phyloP scores from a whole-genome alignment of 2,329 filamentous ascomycete genomes.

The Cladosporium oxysporum region DNA sequence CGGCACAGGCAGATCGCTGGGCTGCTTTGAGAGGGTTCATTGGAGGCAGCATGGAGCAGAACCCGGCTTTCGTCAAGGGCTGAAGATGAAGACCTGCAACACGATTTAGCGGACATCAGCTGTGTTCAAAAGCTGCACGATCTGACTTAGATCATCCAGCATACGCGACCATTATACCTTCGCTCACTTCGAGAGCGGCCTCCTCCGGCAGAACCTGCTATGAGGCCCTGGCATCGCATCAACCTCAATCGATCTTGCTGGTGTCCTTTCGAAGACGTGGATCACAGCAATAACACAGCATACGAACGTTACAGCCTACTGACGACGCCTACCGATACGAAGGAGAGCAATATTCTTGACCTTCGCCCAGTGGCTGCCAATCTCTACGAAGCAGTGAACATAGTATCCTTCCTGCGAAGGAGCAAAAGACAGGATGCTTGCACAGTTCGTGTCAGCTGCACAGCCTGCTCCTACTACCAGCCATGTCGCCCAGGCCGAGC shows the following conservation, averaged over 20 bases:
- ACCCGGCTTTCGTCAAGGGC: conserved; percentile 64
- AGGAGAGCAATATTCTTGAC: neutral
- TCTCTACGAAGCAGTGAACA: neutral
- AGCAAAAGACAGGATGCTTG: neutral
- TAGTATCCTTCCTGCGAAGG: neutral
- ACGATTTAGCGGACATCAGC: neutral
- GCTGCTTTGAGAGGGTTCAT: conserved; percentile 82
- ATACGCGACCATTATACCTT: neutral
- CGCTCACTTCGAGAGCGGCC: neutral
- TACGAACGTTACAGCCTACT: neutral
- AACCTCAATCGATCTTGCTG: neutral
- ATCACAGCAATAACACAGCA: neutral
- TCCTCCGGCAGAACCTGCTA: neutral
- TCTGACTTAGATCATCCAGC: neutral
- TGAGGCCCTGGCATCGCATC: neutral
- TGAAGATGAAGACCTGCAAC: conserved; percentile 19
- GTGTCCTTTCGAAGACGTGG: neutral
- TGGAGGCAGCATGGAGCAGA: conserved; percentile 84
- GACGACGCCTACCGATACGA: neutral
- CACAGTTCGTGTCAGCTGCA: neutral
- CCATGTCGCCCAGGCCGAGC: neutral
- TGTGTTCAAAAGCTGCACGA: neutral
- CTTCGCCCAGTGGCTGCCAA: neutral
- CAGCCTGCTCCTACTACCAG: neutral
- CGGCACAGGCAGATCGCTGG: conserved; percentile 65